Conservation (phyloP, 2,329 filamentous ascomycete species). For the Lachnellula cervina region DNA sequence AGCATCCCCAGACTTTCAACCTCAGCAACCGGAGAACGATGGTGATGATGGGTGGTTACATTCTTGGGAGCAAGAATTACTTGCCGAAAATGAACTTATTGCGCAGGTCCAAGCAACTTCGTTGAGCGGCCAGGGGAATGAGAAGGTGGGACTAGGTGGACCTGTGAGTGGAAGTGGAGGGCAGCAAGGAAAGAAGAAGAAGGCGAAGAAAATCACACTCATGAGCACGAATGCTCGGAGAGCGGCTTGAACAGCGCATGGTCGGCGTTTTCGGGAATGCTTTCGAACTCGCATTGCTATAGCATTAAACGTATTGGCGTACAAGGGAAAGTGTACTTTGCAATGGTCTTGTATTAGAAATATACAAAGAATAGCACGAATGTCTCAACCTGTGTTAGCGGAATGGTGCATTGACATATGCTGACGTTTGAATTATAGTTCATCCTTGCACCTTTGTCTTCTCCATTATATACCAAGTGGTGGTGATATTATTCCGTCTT, state of each 20-base stretch:
- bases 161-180: constrained; percentile 8
- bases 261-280: background rate
- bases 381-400: too few species aligned
- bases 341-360: background rate
- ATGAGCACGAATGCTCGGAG: constrained; percentile 56
- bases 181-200: constrained; percentile 55
- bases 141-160: constrained; percentile 1
- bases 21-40: constrained; percentile 21
- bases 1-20: constrained; percentile 50
- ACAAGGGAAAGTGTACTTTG: background rate
- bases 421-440: too few species aligned
- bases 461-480: too few species aligned
- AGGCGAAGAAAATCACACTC: constrained; percentile 67
- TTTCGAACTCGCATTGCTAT: background rate
- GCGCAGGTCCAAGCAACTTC: constrained; percentile 54
- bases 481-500: too few species aligned
- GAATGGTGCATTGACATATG: too few species aligned
- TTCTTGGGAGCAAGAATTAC: constrained; percentile 73
- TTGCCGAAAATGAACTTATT: constrained; percentile 55
- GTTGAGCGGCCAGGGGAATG: constrained; percentile 30
- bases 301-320: background rate
- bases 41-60: constrained; percentile 81
- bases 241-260: constrained; percentile 29
- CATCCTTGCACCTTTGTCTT: too few species aligned
- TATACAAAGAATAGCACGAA: background rate